Evolutionary conservation across 805 yeast species (phyloP), one percentile per base, ranked within the genome.

Genomic region (Spathaspora sp.): DNA sequence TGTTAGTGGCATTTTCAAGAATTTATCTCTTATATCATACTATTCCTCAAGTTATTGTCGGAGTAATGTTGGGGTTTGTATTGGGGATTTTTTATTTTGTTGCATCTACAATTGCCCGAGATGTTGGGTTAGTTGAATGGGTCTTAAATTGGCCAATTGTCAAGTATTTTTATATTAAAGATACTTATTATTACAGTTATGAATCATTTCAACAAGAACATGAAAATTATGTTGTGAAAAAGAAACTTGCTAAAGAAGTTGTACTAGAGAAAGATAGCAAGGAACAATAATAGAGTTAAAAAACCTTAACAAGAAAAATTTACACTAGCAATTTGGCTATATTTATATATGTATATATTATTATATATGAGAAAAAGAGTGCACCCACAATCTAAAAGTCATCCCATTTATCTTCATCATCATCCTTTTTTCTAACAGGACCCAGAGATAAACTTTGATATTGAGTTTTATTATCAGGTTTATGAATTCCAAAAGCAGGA

Each of bases 1-100:
- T 65, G 1, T 57, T 79, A 31, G 87, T 91, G 52, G 80, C 83
- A 3, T 78, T 72, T 55, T 87, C 97, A 2, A 73, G 98, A 50
- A 85, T 88, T 28, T 86, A 89, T 62, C 72, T 94, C 49, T 76
- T 79, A 53, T 93, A 94, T 63, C 99, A 93, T 68, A 78, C 88
- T 18, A 49, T 70, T 16, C 72, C 72, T 19, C 99, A 94, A 67
- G 94, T 92, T 1, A 44, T 77, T 10, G 87, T 86, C 6, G 99
- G 99, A 0, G 67, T 79, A 2, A 54, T 76, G 7, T 65, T 87
- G 6, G 98, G 99, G 0, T 58, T 72, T 0, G 59, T 78, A 0
- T 60, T 83, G 8, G 96, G 94, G 0, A 57, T 80, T 5, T 54
- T 65, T 0, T 90, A 86, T 71, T 87, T 81, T 60, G 53, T 77